These are phyloP conservation scores for Luzula sylvatica DNA, from an alignment of 176 grass and related monocot genomes.

Conservation along the genomic window DNA sequence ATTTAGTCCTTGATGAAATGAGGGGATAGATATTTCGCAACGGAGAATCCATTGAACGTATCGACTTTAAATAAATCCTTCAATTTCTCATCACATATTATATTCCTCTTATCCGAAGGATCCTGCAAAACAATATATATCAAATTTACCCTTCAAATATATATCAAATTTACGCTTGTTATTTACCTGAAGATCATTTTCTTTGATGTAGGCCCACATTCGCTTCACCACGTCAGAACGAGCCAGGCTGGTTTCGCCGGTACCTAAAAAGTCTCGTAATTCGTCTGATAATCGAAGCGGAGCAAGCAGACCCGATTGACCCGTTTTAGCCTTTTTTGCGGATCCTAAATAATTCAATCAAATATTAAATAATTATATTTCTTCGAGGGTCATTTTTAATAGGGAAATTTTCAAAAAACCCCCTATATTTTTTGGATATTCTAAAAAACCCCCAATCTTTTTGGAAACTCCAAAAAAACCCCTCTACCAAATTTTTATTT, in stretches of 20 bases:
- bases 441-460: too few species aligned
- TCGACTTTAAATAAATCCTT: constrained; percentile 89
- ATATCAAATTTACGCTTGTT: not conserved
- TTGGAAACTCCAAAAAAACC: too few species aligned
- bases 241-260: constrained; percentile 76
- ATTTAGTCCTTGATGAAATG: constrained; percentile 79
- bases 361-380: too few species aligned
- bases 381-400: too few species aligned
- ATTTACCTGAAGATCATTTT: constrained; percentile 83
- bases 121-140: constrained; percentile 46
- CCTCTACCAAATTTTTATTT: too few species aligned
- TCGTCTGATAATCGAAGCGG: constrained; percentile 88
- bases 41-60: constrained; percentile 66
- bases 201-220: constrained; percentile 92
- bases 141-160: too few species aligned
- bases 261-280: constrained; percentile 78
- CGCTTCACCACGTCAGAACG: constrained; percentile 79
- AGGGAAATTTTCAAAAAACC: too few species aligned
- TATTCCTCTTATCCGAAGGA: constrained; percentile 94
- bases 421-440: too few species aligned
- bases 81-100: constrained; percentile 91
- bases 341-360: constrained; percentile 11
- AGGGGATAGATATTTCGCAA: constrained; percentile 69
- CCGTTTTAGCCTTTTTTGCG: constrained; percentile 59
- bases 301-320: constrained; percentile 45